Percentiles rank a stretch among this genome's conserved stretches.
These are phyloP conservation scores for Stygiomarasmius scandens DNA, from an alignment of 1,284 basidiomycete genomes.

Conservation along the genomic window DNA sequence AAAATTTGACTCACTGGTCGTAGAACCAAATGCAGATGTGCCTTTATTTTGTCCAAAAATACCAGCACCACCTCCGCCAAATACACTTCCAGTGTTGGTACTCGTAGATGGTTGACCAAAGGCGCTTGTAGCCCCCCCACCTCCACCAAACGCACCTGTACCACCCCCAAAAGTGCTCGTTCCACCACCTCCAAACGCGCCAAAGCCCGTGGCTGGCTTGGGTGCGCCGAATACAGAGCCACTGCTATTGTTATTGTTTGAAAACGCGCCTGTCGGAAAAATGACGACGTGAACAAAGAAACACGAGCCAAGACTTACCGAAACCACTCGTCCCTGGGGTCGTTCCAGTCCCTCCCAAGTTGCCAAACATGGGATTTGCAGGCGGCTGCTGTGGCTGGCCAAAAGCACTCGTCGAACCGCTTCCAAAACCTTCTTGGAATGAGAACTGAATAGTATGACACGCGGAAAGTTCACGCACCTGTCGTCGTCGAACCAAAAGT, in stretches of 20 bases:
- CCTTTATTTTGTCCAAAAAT: conserved; percentile 17
- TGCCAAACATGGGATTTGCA: conserved; percentile 80
- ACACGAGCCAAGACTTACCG: conserved; percentile 47
- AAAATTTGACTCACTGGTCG: conserved; percentile 13
- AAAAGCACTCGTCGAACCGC: conserved; percentile 36
- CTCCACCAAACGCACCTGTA: conserved; percentile 40
- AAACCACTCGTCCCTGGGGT: conserved; percentile 51
- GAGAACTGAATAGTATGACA: conserved; percentile 20
- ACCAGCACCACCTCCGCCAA: conserved; percentile 14
- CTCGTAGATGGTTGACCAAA: conserved; percentile 38
- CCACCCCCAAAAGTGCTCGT: conserved; percentile 49
- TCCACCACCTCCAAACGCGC: conserved; percentile 59
- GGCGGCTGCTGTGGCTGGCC: conserved; percentile 55
- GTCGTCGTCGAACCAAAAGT: conserved; percentile 45
- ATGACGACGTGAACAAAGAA: conserved; percentile 19
- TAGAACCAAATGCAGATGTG: conserved; percentile 17
- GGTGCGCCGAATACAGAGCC: conserved; percentile 60
- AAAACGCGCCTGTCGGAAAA: conserved; percentile 56
- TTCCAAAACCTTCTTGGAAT: conserved; percentile 40
- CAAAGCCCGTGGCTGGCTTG: conserved; percentile 72
- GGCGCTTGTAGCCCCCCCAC: conserved; percentile 28
- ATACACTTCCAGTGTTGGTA: not conserved
- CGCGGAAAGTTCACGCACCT: conserved; percentile 37
- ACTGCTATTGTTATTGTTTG: conserved; percentile 37
- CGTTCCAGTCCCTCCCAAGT: conserved; percentile 43